Base-by-base conservation (phyloP, 2,329 filamentous ascomycete genomes). In the Exophiala oligosperma region DNA sequence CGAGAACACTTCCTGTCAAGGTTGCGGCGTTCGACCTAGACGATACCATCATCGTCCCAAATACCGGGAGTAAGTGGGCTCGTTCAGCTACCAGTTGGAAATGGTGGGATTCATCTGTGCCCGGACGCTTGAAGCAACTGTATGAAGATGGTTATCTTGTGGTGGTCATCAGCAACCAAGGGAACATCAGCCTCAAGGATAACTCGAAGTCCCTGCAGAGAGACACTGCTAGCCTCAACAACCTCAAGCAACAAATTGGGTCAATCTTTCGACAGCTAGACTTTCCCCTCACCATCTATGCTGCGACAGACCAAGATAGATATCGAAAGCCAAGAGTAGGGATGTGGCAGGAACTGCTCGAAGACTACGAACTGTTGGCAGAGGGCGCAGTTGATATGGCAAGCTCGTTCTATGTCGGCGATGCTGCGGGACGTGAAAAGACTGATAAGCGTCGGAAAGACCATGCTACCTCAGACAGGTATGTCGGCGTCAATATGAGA, bases 91-190 rank as follows among this genome's bases (percentile, higher is more conserved):
- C 79, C 3, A 93, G 97, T 71, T 99, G 94, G 94, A 91, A 90
- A 72, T 99, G 94, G 94, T 97, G 92, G 91, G 78, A 95, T 71
- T 67, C 75, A 12, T 80, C 76, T 17, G 89, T 97, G 0, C 91
- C 91, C 1, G 74, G 73, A 0, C 84, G 77, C 52, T 72, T 99
- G 17, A 84, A 81, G 64, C 77, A 86, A 59, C 78, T 97, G 1
- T 83, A 91, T 68, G 77, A 84, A 9, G 83, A 94, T 65, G 91
- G 86, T 82, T 90, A 90, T 73, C 83, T 83, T 47, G 75, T 97
- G 11, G 83, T 91, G 17, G 84, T 97, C 49, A 75, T 99, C 50
- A 95, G 90, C 62, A 99, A 99, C 72, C 94, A 99, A 73, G 92
- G 82, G 50, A 91, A 89, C 12, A 80, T 99, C 46, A 88, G 83